phyloP scores from a whole-genome alignment of 306 rosid species.

The Neltuma alba region DNA sequence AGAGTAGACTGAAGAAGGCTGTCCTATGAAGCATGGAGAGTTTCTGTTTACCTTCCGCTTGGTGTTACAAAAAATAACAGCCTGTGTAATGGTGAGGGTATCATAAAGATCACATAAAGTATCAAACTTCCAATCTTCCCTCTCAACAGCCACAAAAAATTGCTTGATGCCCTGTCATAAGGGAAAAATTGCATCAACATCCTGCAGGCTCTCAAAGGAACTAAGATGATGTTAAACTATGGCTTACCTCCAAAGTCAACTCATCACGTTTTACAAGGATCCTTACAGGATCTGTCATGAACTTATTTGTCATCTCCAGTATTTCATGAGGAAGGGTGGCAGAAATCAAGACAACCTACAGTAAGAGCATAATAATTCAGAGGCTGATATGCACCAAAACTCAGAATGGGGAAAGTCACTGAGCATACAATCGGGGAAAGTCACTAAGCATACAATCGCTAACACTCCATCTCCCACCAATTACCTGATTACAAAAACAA shows the following conservation, averaged over 20 bases:
- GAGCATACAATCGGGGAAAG: neutral
- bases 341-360: slow-evolving; percentile 91
- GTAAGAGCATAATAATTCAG: slow-evolving; percentile 26
- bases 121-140: slow-evolving; percentile 98
- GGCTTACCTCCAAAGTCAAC: slow-evolving; percentile 87
- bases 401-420: neutral
- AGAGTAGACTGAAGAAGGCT: slow-evolving; percentile 3
- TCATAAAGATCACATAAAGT: slow-evolving; percentile 98
- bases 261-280: slow-evolving; percentile 99
- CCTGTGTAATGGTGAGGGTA: slow-evolving; percentile 94
- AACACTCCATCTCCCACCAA: slow-evolving; percentile 3
- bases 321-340: slow-evolving; percentile 99
- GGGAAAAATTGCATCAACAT: slow-evolving; percentile 22
- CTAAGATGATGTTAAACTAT: slow-evolving; percentile 15
- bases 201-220: slow-evolving; percentile 21
- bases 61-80: slow-evolving; percentile 97
- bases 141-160: slow-evolving; percentile 97
- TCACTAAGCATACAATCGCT: neutral
- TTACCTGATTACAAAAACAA: neutral
- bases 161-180: slow-evolving; percentile 91
- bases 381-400: slow-evolving; percentile 10
- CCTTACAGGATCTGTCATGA: slow-evolving; percentile 98
- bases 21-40: neutral
- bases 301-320: slow-evolving; percentile 92
- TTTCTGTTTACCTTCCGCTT: slow-evolving; percentile 78